Base-by-base conservation (phyloP, 2,329 filamentous ascomycete genomes). In the Magnaporthiopsis incrustans region DNA sequence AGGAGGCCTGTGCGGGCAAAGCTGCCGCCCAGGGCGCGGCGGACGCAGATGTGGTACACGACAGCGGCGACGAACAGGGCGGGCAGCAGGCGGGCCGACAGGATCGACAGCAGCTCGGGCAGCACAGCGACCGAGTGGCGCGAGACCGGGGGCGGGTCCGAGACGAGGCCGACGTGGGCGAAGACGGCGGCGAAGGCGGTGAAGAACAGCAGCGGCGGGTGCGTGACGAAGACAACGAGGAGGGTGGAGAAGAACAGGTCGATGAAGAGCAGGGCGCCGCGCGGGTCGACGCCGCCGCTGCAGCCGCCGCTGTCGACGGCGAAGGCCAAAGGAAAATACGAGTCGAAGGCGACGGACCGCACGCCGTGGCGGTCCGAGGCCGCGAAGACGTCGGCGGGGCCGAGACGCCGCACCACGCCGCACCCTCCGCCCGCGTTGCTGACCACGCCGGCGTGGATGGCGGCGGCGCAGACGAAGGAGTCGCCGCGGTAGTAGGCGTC, bases 141-240 rank as follows among this genome's bases (percentile, higher is more conserved):
- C 38, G 80, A 81, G 1, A 88, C 88, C n/a, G 83, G 82, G 0
- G 94, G 93, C 1, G 92, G 90, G 72, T 97, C 93, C 0, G 91
- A 92, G 11, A 91, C 91, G 68, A 97, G 84, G 2, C 90, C 92
- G n/a, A 96, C 90, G 68, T 96, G 92, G 76, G 89, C 89, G 76
- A 97, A 97, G 35, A 95, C 79, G 69, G 88, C 89, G 64, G 87
- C 80, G 70, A 96, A 97, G 50, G 85, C 83, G 44, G 87, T 87
- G 74, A 91, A 91, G 81, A 94, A 97, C 77, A 97, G 91, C 5
- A 94, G 81, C 1, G 85, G 80, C 0, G 92, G 85, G 0, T 88
- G 91, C 1, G 87, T 86, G 3, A 91, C 94, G 75, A 94, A 92
- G 12, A 97, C 77, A 8, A 90, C 92, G 10, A 97, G 74, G 0